Evolutionary conservation across 2,329 filamentous ascomycete species (phyloP), one percentile per base, ranked within the genome.

Genomic region (Aureobasidium sp.): DNA sequence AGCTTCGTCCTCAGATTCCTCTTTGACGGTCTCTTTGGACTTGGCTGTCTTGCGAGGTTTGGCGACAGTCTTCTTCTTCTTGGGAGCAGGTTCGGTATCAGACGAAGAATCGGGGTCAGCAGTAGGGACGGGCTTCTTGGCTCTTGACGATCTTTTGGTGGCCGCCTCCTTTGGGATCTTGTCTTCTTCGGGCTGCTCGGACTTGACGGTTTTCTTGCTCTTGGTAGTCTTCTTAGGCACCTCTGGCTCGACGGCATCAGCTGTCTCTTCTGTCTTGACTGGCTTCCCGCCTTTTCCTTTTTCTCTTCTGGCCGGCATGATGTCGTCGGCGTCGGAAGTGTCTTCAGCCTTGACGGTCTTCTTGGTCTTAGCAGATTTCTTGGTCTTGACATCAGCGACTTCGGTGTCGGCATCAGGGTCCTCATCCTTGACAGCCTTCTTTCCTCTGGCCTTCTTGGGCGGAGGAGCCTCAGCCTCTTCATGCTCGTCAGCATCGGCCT

Each of bases 401-500:
- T 63, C 61, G 2, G n/a, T 37, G 22, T 44, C 40, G 38, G 58
- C 56, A 30, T 55, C 58, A n/a, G 59, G 49, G 41, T 62, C 61
- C 54, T 58, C 62, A 34, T 55, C 54, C 47, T 66, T 63, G 44
- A 60, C 61, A 5, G 56, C 56, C 35, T 60, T 60, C 32, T 59
- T 62, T 32, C 55, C 55, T 41, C 55, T 35, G 34, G 51, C 56
- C 27, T 63, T 66, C 53, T 64, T 64, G 5, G 55, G 47, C 24
- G 60, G 55, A 21, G 58, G 54, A 22, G 51, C 51, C 6, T 71
- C 68, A 10, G 62, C 66, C 6, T 63, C 63, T 24, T 66, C 64
- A 34, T n/a, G n/a, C n/a, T 66, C 59, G 59, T 69, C 69, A 47
- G 63, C 59, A 53, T 68, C 69, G 41, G 63, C 61, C 56, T 67